Percentiles rank a stretch among this genome's conserved stretches.
Evolutionary conservation across 2,329 filamentous ascomycete species (phyloP).

Genomic region (Chaetothyriales sp.): DNA sequence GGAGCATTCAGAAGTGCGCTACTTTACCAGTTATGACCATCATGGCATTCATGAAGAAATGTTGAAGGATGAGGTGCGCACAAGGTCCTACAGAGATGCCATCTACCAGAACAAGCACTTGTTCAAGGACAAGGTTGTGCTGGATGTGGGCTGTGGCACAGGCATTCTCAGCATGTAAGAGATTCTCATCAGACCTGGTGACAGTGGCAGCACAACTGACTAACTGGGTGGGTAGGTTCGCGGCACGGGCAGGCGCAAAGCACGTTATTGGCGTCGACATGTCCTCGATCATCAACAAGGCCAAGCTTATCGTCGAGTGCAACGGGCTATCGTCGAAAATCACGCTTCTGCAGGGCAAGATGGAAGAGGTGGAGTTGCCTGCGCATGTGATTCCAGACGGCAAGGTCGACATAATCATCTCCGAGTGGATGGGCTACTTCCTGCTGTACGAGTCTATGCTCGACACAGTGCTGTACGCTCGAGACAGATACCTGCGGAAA

Average conservation of each 20-base stretch:
- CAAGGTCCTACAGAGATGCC: conserved; percentile 87
- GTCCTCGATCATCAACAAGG: conserved; percentile 99
- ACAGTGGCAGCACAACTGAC: neutral
- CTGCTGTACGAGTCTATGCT: conserved; percentile 97
- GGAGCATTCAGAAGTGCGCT: conserved; percentile 94
- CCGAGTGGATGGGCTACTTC: conserved; percentile 99
- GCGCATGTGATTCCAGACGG: conserved; percentile 41
- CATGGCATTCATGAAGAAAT: conserved; percentile 50
- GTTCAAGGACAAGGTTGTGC: conserved; percentile 82
- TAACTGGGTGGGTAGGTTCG: conserved; percentile 53
- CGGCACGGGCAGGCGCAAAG: conserved; percentile 86
- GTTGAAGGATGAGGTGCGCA: conserved; percentile 72
- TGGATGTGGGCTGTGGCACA: conserved; percentile 95
- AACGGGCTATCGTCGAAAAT: conserved; percentile 95
- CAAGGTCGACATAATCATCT: conserved; percentile 98
- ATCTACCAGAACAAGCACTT: conserved; percentile 95
- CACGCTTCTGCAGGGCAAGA: conserved; percentile 95
- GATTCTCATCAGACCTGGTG: neutral
- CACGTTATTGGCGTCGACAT: conserved; percentile 98
- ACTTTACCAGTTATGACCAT: conserved; percentile 99
- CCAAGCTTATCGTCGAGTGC: conserved; percentile 76
- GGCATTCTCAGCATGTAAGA: conserved; percentile 91
- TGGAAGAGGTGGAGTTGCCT: conserved; percentile 92
- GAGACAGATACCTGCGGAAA: conserved; percentile 76
- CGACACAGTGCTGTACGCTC: conserved; percentile 91